These are phyloP conservation scores for Maudiozyma serrabonitensis DNA, from an alignment of 805 yeast species.

Conservation along the genomic window DNA sequence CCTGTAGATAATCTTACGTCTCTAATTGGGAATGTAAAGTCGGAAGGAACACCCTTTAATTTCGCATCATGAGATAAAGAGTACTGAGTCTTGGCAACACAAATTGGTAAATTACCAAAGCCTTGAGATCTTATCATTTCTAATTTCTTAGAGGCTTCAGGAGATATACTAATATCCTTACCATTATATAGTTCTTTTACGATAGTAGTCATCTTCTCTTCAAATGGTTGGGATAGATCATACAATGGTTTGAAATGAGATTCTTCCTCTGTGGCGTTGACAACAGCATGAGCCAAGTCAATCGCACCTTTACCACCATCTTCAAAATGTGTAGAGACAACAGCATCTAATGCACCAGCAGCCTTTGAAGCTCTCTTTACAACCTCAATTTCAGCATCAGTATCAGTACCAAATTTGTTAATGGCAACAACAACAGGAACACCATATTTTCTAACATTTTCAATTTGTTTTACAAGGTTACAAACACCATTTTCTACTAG, in stretches of 20 bases:
- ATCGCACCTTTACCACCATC: conserved; percentile 90
- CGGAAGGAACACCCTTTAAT: conserved; percentile 76
- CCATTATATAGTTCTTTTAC: conserved; percentile 78
- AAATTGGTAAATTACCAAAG: conserved; percentile 66
- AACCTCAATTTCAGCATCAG: conserved; percentile 67
- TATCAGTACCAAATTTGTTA: conserved; percentile 76
- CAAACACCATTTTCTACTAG: conserved; percentile 71
- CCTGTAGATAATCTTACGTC: conserved; percentile 72
- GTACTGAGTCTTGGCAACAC: conserved; percentile 81
- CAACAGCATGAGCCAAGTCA: conserved; percentile 74
- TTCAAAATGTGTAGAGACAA: conserved; percentile 89
- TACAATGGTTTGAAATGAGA: conserved; percentile 54
- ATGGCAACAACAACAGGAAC: conserved; percentile 93
- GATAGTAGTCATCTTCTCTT: conserved; percentile 55
- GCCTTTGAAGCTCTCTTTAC: conserved; percentile 70
- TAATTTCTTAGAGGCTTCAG: conserved; percentile 60
- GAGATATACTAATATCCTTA: conserved; percentile 55
- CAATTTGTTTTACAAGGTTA: conserved; percentile 83
- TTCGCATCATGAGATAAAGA: conserved; percentile 76
- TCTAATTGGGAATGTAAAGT: conserved; percentile 70
- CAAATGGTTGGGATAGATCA: conserved; percentile 54
- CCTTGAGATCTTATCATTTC: conserved; percentile 64
- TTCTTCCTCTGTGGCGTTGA: conserved; percentile 51
- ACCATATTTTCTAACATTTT: conserved; percentile 74
- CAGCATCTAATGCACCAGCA: conserved; percentile 93